These are phyloP conservation scores for Clavispora vitiphila DNA, from an alignment of 805 yeast genomes.

Conservation along the genomic window DNA sequence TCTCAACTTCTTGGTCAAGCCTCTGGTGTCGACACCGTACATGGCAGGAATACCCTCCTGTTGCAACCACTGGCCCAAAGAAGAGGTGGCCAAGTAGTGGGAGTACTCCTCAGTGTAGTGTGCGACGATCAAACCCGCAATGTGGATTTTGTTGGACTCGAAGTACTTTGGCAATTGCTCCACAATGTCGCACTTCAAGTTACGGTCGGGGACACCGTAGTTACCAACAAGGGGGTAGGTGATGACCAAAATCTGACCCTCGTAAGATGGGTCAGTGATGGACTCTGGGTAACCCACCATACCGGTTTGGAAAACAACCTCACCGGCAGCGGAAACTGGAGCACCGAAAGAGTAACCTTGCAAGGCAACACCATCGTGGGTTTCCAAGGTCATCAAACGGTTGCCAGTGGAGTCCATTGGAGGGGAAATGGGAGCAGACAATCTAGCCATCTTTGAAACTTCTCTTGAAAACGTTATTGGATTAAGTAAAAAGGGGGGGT, in stretches of 20 bases:
- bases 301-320: conserved; percentile 98
- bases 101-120: conserved; percentile 95
- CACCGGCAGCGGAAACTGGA: conserved; percentile 84
- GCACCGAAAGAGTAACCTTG: conserved; percentile 99
- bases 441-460: conserved; percentile 29
- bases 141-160: conserved; percentile 87
- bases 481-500: not conserved
- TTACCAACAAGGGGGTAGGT: conserved; percentile 97
- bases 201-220: conserved; percentile 96
- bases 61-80: conserved; percentile 90
- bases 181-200: conserved; percentile 63
- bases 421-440: conserved; percentile 83
- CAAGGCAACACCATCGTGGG: conserved; percentile 77
- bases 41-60: conserved; percentile 91
- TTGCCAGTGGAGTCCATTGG: conserved; percentile 82
- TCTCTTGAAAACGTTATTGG: not conserved
- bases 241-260: conserved; percentile 94
- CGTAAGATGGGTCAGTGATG: conserved; percentile 96
- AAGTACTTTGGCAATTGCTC: conserved; percentile 83
- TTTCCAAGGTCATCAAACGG: conserved; percentile 80
- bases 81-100: conserved; percentile 87
- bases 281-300: conserved; percentile 99
- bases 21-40: conserved; percentile 96
- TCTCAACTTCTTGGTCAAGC: conserved; percentile 89
- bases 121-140: conserved; percentile 95